A percentile compares a stretch with the other conserved stretches of the same genome.
Evolutionary conservation across 306 rosid species (phyloP).

Genomic region (Rosa persica): DNA sequence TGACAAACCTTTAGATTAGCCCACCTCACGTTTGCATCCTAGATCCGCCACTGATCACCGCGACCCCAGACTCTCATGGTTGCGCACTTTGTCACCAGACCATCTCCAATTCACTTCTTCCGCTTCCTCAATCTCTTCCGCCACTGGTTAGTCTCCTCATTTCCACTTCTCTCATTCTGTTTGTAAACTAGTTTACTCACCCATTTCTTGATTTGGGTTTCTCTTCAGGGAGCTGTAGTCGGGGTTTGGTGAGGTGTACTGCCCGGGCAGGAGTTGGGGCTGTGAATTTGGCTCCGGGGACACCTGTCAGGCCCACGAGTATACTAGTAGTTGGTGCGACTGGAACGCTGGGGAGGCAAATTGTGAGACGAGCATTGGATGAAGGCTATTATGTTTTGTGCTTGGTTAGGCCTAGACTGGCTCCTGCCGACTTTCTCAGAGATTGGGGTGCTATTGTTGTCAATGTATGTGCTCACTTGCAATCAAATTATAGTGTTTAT

Average conservation of each 20-base stretch:
- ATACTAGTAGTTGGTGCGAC: slow-evolving; percentile 87
- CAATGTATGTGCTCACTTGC: slow-evolving; percentile 34
- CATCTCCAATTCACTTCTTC: slow-evolving; percentile 23
- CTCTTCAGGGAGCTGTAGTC: slow-evolving; percentile 31
- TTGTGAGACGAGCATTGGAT: slow-evolving; percentile 86
- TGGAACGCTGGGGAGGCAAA: slow-evolving; percentile 86
- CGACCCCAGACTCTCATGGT: slow-evolving; percentile 39
- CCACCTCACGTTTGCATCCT: too few relatives aligned
- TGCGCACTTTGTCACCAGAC: slow-evolving; percentile 40
- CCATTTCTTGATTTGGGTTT: neutral
- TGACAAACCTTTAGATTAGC: too few relatives aligned
- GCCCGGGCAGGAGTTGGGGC: slow-evolving; percentile 41
- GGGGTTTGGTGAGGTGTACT: slow-evolving; percentile 37
- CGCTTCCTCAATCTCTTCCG: slow-evolving; percentile 20
- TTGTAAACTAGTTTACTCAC: neutral
- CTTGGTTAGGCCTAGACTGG: slow-evolving; percentile 93
- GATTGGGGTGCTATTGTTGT: slow-evolving; percentile 99
- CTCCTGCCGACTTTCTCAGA: slow-evolving; percentile 94
- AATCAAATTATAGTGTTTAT: neutral
- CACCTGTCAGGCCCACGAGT: slow-evolving; percentile 72
- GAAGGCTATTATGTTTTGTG: slow-evolving; percentile 95
- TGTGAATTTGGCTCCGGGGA: slow-evolving; percentile 65
- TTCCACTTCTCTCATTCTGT: neutral
- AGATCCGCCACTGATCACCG: too few relatives aligned
- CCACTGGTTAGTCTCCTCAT: neutral